phyloP scores from a whole-genome alignment of 2,329 filamentous ascomycete genomes.

The Aspergillus sp. region DNA sequence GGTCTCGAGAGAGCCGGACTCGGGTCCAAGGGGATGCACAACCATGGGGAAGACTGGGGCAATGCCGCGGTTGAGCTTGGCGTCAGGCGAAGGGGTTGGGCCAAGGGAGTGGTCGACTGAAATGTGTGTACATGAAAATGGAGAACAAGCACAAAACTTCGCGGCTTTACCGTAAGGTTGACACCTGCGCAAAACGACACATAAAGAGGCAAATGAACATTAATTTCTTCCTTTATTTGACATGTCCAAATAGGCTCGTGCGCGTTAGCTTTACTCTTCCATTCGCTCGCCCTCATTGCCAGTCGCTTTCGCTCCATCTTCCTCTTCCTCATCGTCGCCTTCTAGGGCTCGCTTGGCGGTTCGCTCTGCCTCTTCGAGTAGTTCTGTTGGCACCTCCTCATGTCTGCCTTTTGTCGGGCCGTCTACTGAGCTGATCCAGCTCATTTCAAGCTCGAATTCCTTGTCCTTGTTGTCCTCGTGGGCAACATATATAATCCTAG shows the following conservation, averaged over 20 bases:
- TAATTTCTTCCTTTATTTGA: constrained; percentile 1
- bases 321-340: constrained; percentile 78
- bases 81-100: constrained; percentile 82
- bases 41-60: constrained; percentile 97
- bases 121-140: background rate
- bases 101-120: constrained; percentile 61
- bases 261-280: constrained; percentile 66
- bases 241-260: background rate
- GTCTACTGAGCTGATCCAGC: constrained; percentile 83
- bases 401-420: constrained; percentile 92
- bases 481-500: constrained; percentile 93
- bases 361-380: constrained; percentile 88
- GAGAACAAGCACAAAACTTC: background rate
- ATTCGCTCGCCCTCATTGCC: constrained; percentile 72
- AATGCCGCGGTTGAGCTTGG: constrained; percentile 91
- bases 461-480: constrained; percentile 99
- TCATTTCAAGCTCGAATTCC: constrained; percentile 99
- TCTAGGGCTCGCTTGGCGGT: constrained; percentile 89
- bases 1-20: constrained; percentile 81
- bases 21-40: constrained; percentile 62
- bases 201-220: background rate
- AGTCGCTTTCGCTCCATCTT: constrained; percentile 62
- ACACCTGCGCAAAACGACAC: background rate
- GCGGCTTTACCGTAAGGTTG: background rate
- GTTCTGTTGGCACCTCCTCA: constrained; percentile 85